Base-by-base conservation (phyloP, 2,329 filamentous ascomycete species). In the Colletotrichum tofieldiae region DNA sequence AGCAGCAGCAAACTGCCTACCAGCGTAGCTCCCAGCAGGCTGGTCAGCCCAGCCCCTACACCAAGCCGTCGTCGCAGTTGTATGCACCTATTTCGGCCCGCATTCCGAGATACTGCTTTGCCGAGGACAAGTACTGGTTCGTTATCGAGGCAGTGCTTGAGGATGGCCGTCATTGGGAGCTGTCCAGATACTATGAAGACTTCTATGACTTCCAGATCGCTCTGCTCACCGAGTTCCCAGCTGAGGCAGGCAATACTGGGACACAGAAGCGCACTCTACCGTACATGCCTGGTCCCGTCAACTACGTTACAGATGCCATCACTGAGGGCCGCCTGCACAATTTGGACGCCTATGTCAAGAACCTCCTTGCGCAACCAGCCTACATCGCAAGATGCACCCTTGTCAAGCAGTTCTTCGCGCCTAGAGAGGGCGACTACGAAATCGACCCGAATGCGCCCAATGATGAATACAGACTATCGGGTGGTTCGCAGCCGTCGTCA, bases 161-260 rank as follows among this genome's bases (percentile, higher is more conserved):
- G 79, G 95, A 98, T 79, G 95, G 95, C 59, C 90, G 94, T 58
- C 92, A 94, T 79, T 98, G 95, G 95, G 95, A 98, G 80, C 85
- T 99, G 61, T 96, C 94, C 49, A 91, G 96, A 74, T 96, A 97
- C 79, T 99, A 99, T 79, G 95, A 98, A 81, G 96, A 98, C 84
- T 99, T 99, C 80, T 99, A 98, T 84, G 96, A 98, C 82, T 96
- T 98, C 81, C 96, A 99, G 81, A 98, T 98, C 79, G 94, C 95
- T 41, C 91, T 99, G 11, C 90, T 99, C 60, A 96, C 95, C 55
- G 94, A 92, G 75, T 98, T 98, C 79, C 96, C 96, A 29, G 91
- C 93, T 45, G 96, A 98, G 82, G 96, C 96, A 47, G 96, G 96
- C 65, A 96, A 97, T 78, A 93, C 92, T 23, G 92, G 93, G 55